Conservation (phyloP, 495 filamentous ascomycete species). For the Trichoderma orchidacearum region DNA sequence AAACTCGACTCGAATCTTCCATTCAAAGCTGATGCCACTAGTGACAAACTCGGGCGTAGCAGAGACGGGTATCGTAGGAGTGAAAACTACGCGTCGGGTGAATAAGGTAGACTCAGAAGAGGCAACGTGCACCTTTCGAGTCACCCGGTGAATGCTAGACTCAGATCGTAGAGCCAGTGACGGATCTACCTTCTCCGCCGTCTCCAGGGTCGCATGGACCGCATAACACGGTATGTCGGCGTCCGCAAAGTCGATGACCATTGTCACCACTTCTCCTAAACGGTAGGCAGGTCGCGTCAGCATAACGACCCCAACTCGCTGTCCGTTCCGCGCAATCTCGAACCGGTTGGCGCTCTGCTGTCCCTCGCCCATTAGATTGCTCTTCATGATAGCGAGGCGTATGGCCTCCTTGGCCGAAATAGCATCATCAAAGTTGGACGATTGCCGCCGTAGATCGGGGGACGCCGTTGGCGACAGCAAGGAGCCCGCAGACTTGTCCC, state of each 20-base stretch:
- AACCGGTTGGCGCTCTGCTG: constrained; percentile 72
- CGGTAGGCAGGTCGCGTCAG: constrained; percentile 85
- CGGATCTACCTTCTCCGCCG: constrained; percentile 62
- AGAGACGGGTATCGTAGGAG: constrained; percentile 60
- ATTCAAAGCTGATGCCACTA: constrained; percentile 69
- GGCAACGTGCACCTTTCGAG: constrained; percentile 62
- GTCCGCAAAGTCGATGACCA: constrained; percentile 66
- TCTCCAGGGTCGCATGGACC: constrained; percentile 62
- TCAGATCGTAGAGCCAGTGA: constrained; percentile 70
- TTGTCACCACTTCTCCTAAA: constrained; percentile 73
- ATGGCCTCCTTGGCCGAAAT: constrained; percentile 70
- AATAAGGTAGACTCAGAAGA: constrained; percentile 71
- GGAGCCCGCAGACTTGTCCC: constrained; percentile 34
- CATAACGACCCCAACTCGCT: constrained; percentile 73
- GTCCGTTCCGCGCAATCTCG: constrained; percentile 81
- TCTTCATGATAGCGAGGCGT: constrained; percentile 73
- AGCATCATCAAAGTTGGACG: constrained; percentile 29
- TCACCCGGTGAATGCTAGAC: constrained; percentile 72
- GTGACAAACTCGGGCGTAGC: constrained; percentile 83
- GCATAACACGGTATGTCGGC: constrained; percentile 69
- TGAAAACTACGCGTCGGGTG: constrained; percentile 63
- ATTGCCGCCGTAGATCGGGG: constrained; percentile 32
- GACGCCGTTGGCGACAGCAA: constrained; percentile 58
- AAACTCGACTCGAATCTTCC: constrained; percentile 83
- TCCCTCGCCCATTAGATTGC: constrained; percentile 46